Conservation (phyloP, 2,329 filamentous ascomycete species). For the Pseudogymnoascus sp. region DNA sequence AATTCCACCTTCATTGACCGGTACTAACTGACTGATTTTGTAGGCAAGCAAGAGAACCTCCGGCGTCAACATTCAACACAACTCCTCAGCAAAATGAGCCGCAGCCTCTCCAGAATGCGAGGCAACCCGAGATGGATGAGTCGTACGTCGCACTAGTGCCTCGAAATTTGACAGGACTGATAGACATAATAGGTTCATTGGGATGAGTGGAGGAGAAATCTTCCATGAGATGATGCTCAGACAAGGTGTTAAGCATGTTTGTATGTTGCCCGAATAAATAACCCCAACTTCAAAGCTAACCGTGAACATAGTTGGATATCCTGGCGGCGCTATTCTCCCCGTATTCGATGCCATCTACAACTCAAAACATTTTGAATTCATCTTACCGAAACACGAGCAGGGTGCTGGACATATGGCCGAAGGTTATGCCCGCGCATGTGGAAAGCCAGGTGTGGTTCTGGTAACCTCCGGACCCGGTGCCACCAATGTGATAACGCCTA, state of each 20-base stretch:
- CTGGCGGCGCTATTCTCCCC: slow-evolving; percentile 91
- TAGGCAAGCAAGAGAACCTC: slow-evolving; percentile 52
- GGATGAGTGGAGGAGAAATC: slow-evolving; percentile 91
- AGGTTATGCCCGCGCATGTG: slow-evolving; percentile 88
- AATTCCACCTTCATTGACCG: slow-evolving; percentile 12
- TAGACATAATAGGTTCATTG: slow-evolving; percentile 63
- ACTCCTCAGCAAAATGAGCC: slow-evolving; percentile 50
- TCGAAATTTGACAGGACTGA: slow-evolving; percentile 13
- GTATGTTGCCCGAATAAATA: slow-evolving; percentile 45
- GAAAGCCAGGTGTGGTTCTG: slow-evolving; percentile 89
- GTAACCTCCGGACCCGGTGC: slow-evolving; percentile 95
- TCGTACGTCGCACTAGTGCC: slow-evolving; percentile 48
- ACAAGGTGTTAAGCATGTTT: slow-evolving; percentile 87
- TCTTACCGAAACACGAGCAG: slow-evolving; percentile 93
- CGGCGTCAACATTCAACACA: slow-evolving; percentile 57
- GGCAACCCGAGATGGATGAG: slow-evolving; percentile 65
- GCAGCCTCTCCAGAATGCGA: slow-evolving; percentile 59
- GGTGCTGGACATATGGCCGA: slow-evolving; percentile 98
- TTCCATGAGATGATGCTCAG: slow-evolving; percentile 99
- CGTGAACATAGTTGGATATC: slow-evolving; percentile 63
- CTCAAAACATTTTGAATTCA: slow-evolving; percentile 92
- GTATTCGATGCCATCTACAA: slow-evolving; percentile 99
- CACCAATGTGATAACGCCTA: slow-evolving; percentile 92
- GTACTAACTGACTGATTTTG: slow-evolving; percentile 21
- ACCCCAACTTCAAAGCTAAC: neutral